Evolutionary conservation across 1,139 yeast genomes (phyloP).

Genomic region (Diutina pseudorugosa): DNA sequence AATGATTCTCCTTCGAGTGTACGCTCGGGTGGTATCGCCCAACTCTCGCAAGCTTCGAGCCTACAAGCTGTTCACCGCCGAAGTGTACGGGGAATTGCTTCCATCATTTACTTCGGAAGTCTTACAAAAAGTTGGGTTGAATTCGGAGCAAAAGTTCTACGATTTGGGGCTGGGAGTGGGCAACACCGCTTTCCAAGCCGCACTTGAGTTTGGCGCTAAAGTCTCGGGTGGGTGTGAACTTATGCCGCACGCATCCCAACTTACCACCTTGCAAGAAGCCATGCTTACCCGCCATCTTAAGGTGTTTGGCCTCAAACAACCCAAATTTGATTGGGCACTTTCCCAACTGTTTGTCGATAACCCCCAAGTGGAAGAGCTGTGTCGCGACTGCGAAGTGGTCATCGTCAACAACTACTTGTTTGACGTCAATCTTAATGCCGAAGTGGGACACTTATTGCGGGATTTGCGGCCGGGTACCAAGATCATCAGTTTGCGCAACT

Average conservation of each 20-base stretch:
- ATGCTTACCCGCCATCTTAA: conserved; percentile 49
- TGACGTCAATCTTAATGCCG: conserved; percentile 57
- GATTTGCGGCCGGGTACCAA: conserved; percentile 65
- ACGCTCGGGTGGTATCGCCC: conserved; percentile 71
- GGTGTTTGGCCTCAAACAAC: conserved; percentile 50
- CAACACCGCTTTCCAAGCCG: conserved; percentile 81
- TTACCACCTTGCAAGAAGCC: conserved; percentile 47
- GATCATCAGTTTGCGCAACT: conserved; percentile 66
- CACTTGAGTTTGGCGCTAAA: conserved; percentile 71
- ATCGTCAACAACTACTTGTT: conserved; percentile 77
- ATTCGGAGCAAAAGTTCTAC: conserved; percentile 46
- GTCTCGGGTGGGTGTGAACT: conserved; percentile 81
- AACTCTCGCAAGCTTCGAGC: conserved; percentile 50
- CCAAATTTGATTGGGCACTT: conserved; percentile 45
- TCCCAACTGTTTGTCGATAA: conserved; percentile 40
- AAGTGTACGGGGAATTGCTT: conserved; percentile 82
- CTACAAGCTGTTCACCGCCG: conserved; percentile 81
- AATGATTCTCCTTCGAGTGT: conserved; percentile 59
- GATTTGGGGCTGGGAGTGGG: conserved; percentile 95
- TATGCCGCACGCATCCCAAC: conserved; percentile 67
- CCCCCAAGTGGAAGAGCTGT: conserved; percentile 36
- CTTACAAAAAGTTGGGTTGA: conserved; percentile 48
- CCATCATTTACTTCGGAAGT: conserved; percentile 68
- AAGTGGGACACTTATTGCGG: conserved; percentile 51
- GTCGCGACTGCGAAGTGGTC: conserved; percentile 57